phyloP scores from a whole-genome alignment of 805 yeast species.

The Yamadazyma tumulicola region DNA sequence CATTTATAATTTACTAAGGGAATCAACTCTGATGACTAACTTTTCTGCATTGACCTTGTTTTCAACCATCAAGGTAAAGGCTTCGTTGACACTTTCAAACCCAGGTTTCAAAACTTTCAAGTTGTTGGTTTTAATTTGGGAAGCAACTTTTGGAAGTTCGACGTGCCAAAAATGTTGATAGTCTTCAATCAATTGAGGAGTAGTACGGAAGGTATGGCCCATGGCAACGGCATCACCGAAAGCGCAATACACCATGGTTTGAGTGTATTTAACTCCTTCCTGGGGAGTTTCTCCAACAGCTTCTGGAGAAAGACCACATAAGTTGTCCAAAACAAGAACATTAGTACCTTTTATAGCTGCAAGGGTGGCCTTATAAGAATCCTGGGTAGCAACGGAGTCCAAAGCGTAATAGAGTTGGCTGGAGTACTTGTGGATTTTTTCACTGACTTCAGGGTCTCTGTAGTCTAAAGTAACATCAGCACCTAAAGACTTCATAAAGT shows the following conservation, averaged over 20 bases:
- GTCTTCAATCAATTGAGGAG: not conserved
- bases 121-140: slow-evolving; percentile 16
- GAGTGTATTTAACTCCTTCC: too few species aligned
- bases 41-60: slow-evolving; percentile 44
- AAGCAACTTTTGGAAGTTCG: slow-evolving; percentile 17
- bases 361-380: too few species aligned
- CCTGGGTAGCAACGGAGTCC: too few species aligned
- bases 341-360: too few species aligned
- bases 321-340: too few species aligned
- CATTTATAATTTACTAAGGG: too few species aligned
- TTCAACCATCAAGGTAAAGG: slow-evolving; percentile 30
- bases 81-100: slow-evolving; percentile 30
- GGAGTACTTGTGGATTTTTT: slow-evolving; percentile 19
- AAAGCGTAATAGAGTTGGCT: too few species aligned
- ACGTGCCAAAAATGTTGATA: slow-evolving; percentile 20
- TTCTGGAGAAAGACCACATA: too few species aligned
- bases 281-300: too few species aligned
- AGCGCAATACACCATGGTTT: not conserved
- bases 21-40: too few species aligned
- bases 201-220: not conserved
- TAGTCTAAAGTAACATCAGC: slow-evolving; percentile 31
- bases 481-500: slow-evolving; percentile 22
- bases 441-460: slow-evolving; percentile 19
- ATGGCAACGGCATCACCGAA: not conserved
- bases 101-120: slow-evolving; percentile 27